These are phyloP conservation scores for Yarrowia sp. DNA, from an alignment of 805 yeast genomes.

Conservation along the genomic window DNA sequence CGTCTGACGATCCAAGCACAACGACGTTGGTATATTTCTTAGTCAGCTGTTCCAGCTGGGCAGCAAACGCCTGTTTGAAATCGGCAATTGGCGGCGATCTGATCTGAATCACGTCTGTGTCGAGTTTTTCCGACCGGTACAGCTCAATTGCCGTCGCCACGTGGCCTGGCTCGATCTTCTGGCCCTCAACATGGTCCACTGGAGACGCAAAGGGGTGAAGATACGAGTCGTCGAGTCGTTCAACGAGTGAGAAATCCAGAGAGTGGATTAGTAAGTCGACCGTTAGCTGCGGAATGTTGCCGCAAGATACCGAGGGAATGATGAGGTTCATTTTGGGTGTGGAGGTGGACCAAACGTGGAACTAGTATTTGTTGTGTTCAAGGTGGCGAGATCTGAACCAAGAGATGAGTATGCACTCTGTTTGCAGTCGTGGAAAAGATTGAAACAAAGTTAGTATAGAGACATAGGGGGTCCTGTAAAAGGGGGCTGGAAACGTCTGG, in stretches of 20 bases:
- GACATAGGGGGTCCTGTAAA: too few relatives aligned
- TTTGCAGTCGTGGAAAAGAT: background rate
- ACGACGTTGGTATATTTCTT: constrained; percentile 49
- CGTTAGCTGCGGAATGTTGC: constrained; percentile 87
- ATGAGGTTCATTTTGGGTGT: constrained; percentile 51
- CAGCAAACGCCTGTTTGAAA: constrained; percentile 57
- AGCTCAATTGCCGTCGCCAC: constrained; percentile 72
- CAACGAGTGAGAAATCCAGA: constrained; percentile 59
- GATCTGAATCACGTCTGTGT: constrained; percentile 73
- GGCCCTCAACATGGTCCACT: constrained; percentile 54
- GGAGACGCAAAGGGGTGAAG: constrained; percentile 89
- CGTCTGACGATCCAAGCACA: constrained; percentile 72
- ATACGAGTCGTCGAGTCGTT: constrained; percentile 63
- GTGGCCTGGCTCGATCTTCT: constrained; percentile 46
- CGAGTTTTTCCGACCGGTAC: constrained; percentile 51
- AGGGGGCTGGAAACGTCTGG: too few relatives aligned
- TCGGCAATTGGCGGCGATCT: constrained; percentile 85
- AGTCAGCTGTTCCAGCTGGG: constrained; percentile 12
- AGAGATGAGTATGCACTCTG: background rate
- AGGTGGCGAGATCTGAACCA: too few relatives aligned
- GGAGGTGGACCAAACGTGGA: background rate
- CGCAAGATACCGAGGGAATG: constrained; percentile 82
- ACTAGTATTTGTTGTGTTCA: too few relatives aligned
- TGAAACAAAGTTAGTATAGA: background rate
- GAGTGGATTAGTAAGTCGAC: constrained; percentile 75